Evolutionary conservation across 106 monocot genomes (phyloP).

Genomic region (Cymbidium sinense): DNA sequence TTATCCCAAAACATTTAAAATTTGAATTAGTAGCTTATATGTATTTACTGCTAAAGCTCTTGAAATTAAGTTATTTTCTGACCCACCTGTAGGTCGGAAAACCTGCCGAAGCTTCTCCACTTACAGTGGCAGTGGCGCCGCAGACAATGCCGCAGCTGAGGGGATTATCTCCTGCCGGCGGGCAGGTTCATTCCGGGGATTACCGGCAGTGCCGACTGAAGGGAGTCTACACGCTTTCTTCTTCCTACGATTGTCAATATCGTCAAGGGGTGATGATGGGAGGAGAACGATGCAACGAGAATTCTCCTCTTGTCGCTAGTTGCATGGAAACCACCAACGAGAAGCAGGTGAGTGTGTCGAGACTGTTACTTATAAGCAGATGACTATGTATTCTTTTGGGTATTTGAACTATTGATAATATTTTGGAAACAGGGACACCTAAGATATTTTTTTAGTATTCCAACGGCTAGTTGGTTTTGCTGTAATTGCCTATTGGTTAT

Average conservation of each 20-base stretch:
- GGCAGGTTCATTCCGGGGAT: conserved; percentile 9
- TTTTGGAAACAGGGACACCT: neutral
- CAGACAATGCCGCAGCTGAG: conserved; percentile 25
- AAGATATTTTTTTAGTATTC: neutral
- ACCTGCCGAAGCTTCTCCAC: conserved; percentile 18
- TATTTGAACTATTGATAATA: neutral
- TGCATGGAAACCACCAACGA: conserved; percentile 38
- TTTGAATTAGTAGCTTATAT: neutral
- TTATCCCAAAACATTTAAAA: neutral
- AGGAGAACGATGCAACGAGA: conserved; percentile 15
- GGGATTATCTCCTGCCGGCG: conserved; percentile 25
- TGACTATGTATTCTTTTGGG: neutral
- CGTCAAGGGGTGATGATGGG: conserved; percentile 13
- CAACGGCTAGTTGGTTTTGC: too few relatives aligned
- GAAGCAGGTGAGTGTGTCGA: conserved; percentile 39
- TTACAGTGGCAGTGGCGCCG: conserved; percentile 15
- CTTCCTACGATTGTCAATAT: conserved; percentile 8
- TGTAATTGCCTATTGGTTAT: too few relatives aligned
- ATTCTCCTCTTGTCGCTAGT: conserved; percentile 25
- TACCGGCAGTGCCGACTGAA: conserved; percentile 35
- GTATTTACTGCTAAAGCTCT: neutral
- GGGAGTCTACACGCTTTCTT: conserved; percentile 47
- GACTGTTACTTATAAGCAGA: neutral
- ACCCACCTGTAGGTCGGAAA: conserved; percentile 35
- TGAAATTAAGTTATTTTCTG: neutral